A percentile compares a stretch with the other conserved stretches of the same genome.
These are phyloP conservation scores for Penicillium digitatum DNA, from an alignment of 2,329 filamentous ascomycete species.

Conservation along the genomic window DNA sequence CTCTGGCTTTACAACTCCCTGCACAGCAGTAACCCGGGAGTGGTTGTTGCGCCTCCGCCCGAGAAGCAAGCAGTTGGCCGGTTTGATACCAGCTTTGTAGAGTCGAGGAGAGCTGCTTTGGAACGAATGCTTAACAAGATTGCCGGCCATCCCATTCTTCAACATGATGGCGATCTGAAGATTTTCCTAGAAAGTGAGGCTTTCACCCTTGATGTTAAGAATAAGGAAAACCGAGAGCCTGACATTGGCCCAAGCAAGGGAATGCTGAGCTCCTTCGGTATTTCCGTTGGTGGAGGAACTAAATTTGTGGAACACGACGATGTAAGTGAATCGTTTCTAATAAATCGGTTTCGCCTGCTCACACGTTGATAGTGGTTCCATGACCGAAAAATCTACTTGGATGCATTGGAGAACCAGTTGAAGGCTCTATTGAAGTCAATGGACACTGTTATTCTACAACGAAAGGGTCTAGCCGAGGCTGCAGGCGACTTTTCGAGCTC, in stretches of 20 bases:
- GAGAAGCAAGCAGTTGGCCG: constrained; percentile 97
- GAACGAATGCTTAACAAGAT: constrained; percentile 99
- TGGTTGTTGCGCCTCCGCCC: constrained; percentile 90
- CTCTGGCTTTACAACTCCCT: constrained; percentile 95
- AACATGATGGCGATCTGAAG: constrained; percentile 91
- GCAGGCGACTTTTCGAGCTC: constrained; percentile 91
- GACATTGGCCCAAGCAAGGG: constrained; percentile 87
- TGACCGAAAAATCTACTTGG: constrained; percentile 88
- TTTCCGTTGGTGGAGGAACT: constrained; percentile 67
- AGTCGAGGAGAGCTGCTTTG: constrained; percentile 81
- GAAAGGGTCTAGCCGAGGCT: constrained; percentile 88
- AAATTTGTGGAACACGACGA: constrained; percentile 99
- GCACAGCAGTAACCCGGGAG: constrained; percentile 89
- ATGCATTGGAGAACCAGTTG: constrained; percentile 86
- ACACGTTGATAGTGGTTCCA: constrained; percentile 75
- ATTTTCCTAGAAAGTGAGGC: constrained; percentile 94
- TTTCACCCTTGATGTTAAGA: constrained; percentile 95
- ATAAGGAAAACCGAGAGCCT: constrained; percentile 89
- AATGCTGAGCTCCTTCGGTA: constrained; percentile 78
- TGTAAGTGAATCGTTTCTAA: constrained; percentile 49
- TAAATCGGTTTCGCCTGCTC: constrained; percentile 19
- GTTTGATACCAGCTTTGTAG: constrained; percentile 95
- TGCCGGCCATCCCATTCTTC: constrained; percentile 79
- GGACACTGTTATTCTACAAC: constrained; percentile 85
- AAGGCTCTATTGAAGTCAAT: constrained; percentile 89